These are phyloP conservation scores for Rhodamnia rubescens DNA, from an alignment of 345 rosid genomes.

Conservation along the genomic window DNA sequence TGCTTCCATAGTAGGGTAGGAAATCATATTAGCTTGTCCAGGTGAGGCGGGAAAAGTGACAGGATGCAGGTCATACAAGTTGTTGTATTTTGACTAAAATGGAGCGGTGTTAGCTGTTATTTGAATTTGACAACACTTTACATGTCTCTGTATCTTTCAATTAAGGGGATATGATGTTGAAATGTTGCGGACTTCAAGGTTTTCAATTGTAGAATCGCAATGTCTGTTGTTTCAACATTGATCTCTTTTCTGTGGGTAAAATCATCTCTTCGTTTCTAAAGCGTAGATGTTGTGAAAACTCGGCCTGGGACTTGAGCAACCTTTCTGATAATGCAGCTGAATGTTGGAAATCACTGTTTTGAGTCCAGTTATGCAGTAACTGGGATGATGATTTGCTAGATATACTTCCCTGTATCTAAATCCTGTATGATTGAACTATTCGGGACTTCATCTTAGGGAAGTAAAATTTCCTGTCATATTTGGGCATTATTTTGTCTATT, in stretches of 20 bases:
- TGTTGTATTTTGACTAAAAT: not conserved
- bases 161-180: not conserved
- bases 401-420: not conserved
- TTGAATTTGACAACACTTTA: not conserved
- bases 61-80: not conserved
- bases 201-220: not conserved
- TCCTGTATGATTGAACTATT: not conserved
- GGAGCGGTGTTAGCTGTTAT: not conserved
- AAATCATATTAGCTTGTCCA: not conserved
- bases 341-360: not conserved
- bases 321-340: not conserved
- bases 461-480: not conserved
- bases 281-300: not conserved
- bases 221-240: not conserved
- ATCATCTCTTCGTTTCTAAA: not conserved
- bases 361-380: not conserved
- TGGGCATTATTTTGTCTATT: not conserved
- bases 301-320: not conserved
- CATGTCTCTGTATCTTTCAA: not conserved
- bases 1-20: not conserved
- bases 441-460: not conserved
- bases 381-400: not conserved
- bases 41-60: not conserved
- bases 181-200: not conserved
- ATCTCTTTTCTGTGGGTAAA: not conserved